Base-by-base conservation (phyloP, 768 basidiomycete genomes). In the Plicaturopsis crispa region DNA sequence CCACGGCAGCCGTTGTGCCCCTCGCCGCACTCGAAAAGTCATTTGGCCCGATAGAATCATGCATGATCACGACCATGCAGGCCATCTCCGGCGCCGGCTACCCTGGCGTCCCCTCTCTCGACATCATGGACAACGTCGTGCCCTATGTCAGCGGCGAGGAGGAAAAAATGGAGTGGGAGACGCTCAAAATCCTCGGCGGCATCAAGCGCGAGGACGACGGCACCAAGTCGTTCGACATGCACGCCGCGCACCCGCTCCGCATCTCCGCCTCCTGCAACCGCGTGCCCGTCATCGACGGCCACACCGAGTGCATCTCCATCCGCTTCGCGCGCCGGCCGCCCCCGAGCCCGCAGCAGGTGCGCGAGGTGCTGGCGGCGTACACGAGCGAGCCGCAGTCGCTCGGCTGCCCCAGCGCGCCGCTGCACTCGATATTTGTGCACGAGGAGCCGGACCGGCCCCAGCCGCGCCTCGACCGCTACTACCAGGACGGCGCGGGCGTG, bases 131-230 rank as follows among this genome's bases (percentile, higher is more conserved):
- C 65, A 98, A 98, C 66, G 71, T 99, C 56, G 82, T 99, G 2
- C 96, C 96, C 4, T 81, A 87, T 61, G 98, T 99, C 58, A 62
- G 75, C 13, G 90, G 93, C 35, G 94, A 97, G 54, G 87, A 91
- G 51, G 96, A 98, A 56, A 99, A 98, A 59, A 91, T 98, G 47
- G 94, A 99, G 58, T 99, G 96, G 96, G 96, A 99, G 65, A 84
- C 89, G 5, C 74, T 86, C 50, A 99, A 98, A 68, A 99, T 99
- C 52, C 78, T 99, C 16, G 94, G 96, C 17, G 90, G 83, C 3
- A 50, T 97, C 40, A 51, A 66, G 3, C 65, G 73, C 18, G 68
- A 69, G 35, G 78, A 80, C 40, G 63, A 70, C 22, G 74, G 72
- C 2, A 46, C 56, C 4, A 74, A 72, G 41, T 52, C 73, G 8